Conservation (phyloP, 768 basidiomycete species). For the Tylopilus plumbeoviolaceoides region DNA sequence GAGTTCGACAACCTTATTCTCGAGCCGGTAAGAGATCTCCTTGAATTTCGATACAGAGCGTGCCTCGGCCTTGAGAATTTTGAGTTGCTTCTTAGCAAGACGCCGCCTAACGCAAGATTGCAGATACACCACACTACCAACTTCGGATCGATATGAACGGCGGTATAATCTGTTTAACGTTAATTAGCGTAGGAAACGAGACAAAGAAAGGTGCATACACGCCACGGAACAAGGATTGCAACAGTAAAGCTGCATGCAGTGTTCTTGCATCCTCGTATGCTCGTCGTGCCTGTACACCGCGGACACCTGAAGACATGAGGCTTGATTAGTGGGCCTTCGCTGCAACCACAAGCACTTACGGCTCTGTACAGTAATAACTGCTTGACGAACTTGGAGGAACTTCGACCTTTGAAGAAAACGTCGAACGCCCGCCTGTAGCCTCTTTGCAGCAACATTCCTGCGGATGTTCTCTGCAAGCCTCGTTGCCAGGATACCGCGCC, state of each 20-base stretch:
- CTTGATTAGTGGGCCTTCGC: constrained; percentile 4
- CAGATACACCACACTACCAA: constrained; percentile 72
- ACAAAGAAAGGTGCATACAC: constrained; percentile 53
- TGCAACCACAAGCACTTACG: constrained; percentile 49
- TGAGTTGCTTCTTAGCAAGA: constrained; percentile 81
- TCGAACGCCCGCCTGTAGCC: constrained; percentile 71
- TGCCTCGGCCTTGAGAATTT: constrained; percentile 81
- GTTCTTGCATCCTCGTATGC: constrained; percentile 54
- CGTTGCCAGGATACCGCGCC: constrained; percentile 82
- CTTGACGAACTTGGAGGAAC: constrained; percentile 58
- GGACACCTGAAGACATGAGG: constrained; percentile 47
- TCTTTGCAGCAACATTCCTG: constrained; percentile 67
- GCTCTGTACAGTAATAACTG: constrained; percentile 75
- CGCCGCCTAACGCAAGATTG: constrained; percentile 92
- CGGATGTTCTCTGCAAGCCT: constrained; percentile 67
- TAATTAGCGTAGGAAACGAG: constrained; percentile 3
- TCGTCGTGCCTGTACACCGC: constrained; percentile 68
- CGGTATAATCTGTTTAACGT: constrained; percentile 47
- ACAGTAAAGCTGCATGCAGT: constrained; percentile 55
- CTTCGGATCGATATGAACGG: constrained; percentile 51
- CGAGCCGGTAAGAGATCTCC: constrained; percentile 94
- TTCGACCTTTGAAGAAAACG: constrained; percentile 68
- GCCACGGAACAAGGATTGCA: constrained; percentile 88
- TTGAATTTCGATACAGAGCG: constrained; percentile 98
- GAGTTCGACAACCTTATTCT: constrained; percentile 99